phyloP scores from a whole-genome alignment of 139 green algal species.

The Eudorina sp. region DNA sequence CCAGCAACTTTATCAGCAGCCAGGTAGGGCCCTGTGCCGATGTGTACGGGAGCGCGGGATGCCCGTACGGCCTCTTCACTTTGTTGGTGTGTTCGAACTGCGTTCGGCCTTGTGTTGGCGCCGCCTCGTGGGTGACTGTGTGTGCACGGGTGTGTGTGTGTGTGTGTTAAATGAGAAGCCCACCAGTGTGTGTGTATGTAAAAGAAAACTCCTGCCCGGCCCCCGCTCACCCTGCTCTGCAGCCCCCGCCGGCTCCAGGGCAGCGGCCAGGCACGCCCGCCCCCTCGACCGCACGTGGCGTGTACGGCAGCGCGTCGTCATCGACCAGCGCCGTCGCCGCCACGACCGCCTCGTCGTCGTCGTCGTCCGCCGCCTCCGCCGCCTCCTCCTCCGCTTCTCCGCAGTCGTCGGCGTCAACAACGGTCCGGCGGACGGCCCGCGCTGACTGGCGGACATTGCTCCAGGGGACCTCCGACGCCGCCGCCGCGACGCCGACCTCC shows the following conservation, averaged over 20 bases:
- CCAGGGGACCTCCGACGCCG: not conserved
- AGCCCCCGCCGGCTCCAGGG: not conserved
- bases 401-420: not conserved
- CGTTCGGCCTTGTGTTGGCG: too few species aligned
- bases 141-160: too few species aligned
- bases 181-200: too few species aligned
- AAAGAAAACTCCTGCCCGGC: too few species aligned
- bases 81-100: too few species aligned
- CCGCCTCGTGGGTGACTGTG: too few species aligned
- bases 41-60: not conserved
- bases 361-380: not conserved
- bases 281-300: not conserved
- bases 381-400: not conserved
- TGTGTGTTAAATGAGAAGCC: too few species aligned
- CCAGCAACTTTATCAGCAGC: conserved; percentile 31
- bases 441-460: not conserved
- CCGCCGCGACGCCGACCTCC: not conserved
- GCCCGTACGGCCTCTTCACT: not conserved
- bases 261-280: not conserved
- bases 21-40: not conserved
- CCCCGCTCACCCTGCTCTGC: not conserved
- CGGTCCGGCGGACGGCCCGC: not conserved
- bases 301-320: not conserved
- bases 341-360: not conserved
- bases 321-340: not conserved